Base-by-base conservation (phyloP, 495 filamentous ascomycete genomes). In the Penicillium malachiteum region DNA sequence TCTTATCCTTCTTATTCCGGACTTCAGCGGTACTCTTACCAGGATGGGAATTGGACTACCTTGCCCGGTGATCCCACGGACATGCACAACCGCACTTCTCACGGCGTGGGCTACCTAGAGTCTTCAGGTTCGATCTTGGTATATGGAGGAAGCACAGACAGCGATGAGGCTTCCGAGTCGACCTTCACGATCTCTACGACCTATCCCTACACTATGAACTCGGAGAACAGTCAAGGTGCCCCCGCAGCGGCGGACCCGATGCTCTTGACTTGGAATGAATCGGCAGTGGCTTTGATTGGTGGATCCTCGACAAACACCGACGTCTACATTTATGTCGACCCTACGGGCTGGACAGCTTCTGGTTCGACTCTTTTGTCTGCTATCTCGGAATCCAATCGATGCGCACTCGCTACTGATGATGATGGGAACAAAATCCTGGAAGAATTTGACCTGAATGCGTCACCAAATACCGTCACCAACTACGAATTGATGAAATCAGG, bases 361-460 rank as follows among this genome's bases (percentile, higher is more conserved):
- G 78, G 81, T 8, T 78, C 81, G 7, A 80, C 78, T 14, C 72
- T 96, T 38, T 73, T 77, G n/a, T 60, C 75, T 33, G 77, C 81
- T 12, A 58, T 93, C 9, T 79, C 81, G 54, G 37, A 10, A 17
- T 79, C 82, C 31, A 68, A 82, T n/a, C 81, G 84, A 61, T 84
- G 79, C 14, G 77, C 82, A 6, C 68, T 97, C 12, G 68, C 96
- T 16, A 73, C 76, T 48, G 86, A 84, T 7, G 81, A 85, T 39
- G 89, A 96, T 64, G 90, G 85, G 5, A 91, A 88, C 70, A 94
- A 91, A 66, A 78, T 90, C n/a, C 74, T 97, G 11, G 82, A 92
- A 58, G 82, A 82, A 1, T 97, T 92, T 66, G 84, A 96, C 64
- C 83, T 93, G 79, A 81, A 74, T 11, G 76, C 76, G 10, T 85